Evolutionary conservation across 768 basidiomycete species (phyloP), one percentile per base, ranked within the genome.

Genomic region (Gymnopilus junonius): DNA sequence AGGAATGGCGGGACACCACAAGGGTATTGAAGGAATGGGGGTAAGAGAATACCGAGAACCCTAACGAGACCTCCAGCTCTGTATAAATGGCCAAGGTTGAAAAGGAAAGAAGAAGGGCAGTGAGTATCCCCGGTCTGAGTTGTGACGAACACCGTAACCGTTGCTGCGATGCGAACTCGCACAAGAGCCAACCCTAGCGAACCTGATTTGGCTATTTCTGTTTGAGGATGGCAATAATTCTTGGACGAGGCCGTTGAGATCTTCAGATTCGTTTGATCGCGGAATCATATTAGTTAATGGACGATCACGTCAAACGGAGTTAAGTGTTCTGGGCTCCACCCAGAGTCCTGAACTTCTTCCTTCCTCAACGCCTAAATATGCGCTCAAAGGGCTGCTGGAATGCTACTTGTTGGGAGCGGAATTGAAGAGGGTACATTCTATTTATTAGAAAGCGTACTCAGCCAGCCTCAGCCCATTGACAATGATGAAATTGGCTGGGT

Each of bases 71-170:
- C 17, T 25, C 46, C 58, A 35, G 54, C 12, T 25, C 31, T 40
- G 53, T 61, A 55, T 61, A 61, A 31, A 61, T 55, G 42, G 46
- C 20, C 20, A 31, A 31, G 23, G 54, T 29, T 40, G 40, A n/a
- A 39, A 42, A 57, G 42, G 31, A 56, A 57, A 51, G 48, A 51
- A 51, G 48, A 51, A 51, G 48, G 48, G 48, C 17, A 29, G 31
- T 1, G 46, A 29, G 46, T 50, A 50, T 50, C 29, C 14, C 29
- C 27, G n/a, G 29, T n/a, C 12, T 15, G 31, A 31, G 27, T 32
- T 32, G 48, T 51, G 31, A 51, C 48, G 48, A 51, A n/a, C 23
- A 25, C 45, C 25, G 45, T 48, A 48, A 48, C 45, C 15, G n/a
- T n/a, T 51, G 48, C 32, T 51, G 48, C 48, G 48, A 51, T 51